These are phyloP conservation scores for Fagus crenata DNA, from an alignment of 306 rosid genomes.

Conservation along the genomic window DNA sequence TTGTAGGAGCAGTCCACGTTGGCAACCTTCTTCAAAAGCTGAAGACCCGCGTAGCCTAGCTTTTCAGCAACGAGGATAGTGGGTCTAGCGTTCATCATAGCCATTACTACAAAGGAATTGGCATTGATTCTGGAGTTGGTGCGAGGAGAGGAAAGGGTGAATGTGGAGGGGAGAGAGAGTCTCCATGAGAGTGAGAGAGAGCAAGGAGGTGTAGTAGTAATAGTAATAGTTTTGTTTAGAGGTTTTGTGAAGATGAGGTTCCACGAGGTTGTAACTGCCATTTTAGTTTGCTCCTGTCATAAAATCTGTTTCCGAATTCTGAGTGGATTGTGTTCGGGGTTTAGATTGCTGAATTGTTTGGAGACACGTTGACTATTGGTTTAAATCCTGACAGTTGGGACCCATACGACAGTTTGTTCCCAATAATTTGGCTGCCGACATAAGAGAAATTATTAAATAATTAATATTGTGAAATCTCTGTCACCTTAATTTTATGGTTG, in stretches of 20 bases:
- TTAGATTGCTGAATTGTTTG: background rate
- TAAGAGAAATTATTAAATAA: no score
- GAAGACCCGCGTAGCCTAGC: conserved; percentile 7
- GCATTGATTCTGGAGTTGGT: background rate
- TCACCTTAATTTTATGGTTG: no score
- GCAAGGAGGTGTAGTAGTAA: background rate
- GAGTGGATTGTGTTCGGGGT: background rate
- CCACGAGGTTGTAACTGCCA: conserved; percentile 23
- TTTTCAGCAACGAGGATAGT: conserved; percentile 20
- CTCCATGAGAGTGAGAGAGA: conserved; percentile 25
- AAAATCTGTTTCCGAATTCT: background rate
- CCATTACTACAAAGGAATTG: background rate
- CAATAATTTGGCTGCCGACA: no score
- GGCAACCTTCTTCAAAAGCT: background rate
- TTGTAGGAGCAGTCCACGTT: conserved; percentile 17
- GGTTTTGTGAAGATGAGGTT: conserved; percentile 4
- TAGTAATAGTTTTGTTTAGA: background rate
- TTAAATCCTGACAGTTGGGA: no score
- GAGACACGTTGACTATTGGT: no score
- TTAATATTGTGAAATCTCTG: no score
- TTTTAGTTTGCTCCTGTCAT: background rate
- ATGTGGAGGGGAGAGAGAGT: background rate
- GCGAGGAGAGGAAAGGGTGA: background rate
- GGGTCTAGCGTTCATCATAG: conserved; percentile 6
- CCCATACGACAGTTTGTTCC: no score